Conservation (phyloP, 2,329 filamentous ascomycete species). For the Lecanicillium sp. region DNA sequence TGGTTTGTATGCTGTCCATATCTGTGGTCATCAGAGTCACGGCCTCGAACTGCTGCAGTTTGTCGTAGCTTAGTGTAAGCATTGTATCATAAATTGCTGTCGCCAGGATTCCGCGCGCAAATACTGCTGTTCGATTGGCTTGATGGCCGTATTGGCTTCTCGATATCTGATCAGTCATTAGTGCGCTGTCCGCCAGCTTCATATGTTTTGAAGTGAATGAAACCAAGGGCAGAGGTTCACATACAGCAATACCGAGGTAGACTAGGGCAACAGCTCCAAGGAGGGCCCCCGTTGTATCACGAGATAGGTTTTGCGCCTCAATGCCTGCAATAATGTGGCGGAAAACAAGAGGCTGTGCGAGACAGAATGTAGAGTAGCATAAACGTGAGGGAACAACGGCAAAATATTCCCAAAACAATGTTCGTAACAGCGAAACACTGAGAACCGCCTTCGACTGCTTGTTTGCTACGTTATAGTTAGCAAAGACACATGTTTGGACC, state of each 20-base stretch:
- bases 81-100: slow-evolving; percentile 1
- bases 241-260: slow-evolving; percentile 3
- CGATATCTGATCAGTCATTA: background rate
- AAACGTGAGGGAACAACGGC: background rate
- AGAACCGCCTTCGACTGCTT: too few species aligned
- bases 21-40: background rate
- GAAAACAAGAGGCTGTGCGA: background rate
- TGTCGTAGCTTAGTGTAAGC: background rate
- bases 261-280: slow-evolving; percentile 1
- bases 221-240: background rate
- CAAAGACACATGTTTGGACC: too few species aligned
- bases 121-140: background rate
- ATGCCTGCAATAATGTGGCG: background rate
- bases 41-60: background rate
- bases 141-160: background rate
- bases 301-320: background rate
- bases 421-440: too few species aligned
- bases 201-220: background rate
- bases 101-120: background rate
- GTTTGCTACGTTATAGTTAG: too few species aligned
- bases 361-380: background rate
- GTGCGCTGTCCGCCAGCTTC: too few species aligned
- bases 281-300: background rate
- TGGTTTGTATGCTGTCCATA: background rate
- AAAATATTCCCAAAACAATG: background rate